A percentile compares a stretch with the other conserved stretches of the same genome.
Conservation (phyloP, 78 protist species). For the Dictyostelium brefeldianum region DNA sequence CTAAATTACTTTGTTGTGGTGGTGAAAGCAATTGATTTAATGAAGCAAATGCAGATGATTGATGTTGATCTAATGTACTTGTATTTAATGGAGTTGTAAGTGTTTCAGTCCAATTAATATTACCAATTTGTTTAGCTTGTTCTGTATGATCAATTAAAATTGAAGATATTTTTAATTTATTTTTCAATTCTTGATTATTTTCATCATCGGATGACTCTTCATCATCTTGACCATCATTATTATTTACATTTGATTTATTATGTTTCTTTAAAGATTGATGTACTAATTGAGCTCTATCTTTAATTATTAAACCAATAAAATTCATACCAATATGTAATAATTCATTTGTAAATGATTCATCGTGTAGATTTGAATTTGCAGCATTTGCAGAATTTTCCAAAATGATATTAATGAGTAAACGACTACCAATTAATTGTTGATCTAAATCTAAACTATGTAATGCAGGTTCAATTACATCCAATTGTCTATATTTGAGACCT, state of each 20-base stretch:
- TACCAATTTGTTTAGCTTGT: neutral
- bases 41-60: neutral
- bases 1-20: neutral
- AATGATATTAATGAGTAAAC: conserved; percentile 42
- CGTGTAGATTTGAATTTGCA: conserved; percentile 67
- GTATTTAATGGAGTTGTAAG: conserved; percentile 27
- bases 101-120: conserved; percentile 71
- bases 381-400: conserved; percentile 60
- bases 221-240: neutral
- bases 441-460: conserved; percentile 55
- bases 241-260: neutral
- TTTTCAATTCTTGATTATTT: neutral
- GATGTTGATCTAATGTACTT: neutral
- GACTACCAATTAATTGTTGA: conserved; percentile 59
- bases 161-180: too few relatives aligned
- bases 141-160: neutral
- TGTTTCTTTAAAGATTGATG: conserved; percentile 15
- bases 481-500: conserved; percentile 79
- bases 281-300: conserved; percentile 56
- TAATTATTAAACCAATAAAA: conserved; percentile 66
- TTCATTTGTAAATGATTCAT: conserved; percentile 69
- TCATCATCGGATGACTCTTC: neutral
- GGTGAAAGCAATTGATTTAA: neutral
- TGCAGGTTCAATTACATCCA: conserved; percentile 82
- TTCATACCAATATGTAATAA: conserved; percentile 74